Base-by-base conservation (phyloP, 768 basidiomycete genomes). In the Auriscalpium vulgare region DNA sequence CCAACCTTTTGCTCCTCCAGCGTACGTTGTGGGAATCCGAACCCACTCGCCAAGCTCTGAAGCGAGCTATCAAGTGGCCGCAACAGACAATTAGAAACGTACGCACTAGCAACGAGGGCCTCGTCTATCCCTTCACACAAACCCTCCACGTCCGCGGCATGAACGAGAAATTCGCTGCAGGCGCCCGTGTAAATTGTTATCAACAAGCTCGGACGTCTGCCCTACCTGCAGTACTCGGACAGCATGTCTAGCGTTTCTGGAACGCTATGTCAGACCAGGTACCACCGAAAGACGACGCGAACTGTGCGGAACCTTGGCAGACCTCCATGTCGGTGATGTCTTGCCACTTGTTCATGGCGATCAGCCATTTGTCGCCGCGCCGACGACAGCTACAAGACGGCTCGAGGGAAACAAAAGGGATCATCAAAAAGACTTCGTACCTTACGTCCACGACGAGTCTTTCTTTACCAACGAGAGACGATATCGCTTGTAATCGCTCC, bases 291-390 rank as follows among this genome's bases (percentile, higher is more conserved):
- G 2, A 29, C 29, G 29, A 29, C 4, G 37, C 38, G 17, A 43
- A 43, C 1, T 43, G 40, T 13, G 17, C 40, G 17, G 40, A n/a
- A 87, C 94, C 91, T 80, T 84, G 75, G 59, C 78, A 86, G 16
- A 99, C 88, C 65, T 91, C 86, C 86, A 92, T 92, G 64, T 97
- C 91, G 0, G 97, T 97, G 51, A 97, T 78, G 57, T 89, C 87
- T 66, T 95, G 95, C 97, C 97, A 99, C 67, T 92, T 95, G 73
- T 98, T 95, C 94, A 95, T 97, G 10, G 95, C 94, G 11, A 99
- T 88, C 37, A 92, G 76, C 97, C 97, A 99, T 59, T 74, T 83
- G 47, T 82, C 74, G 9, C 74, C 86, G 65, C 83, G 74, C 61
- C 81, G 78, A 17, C 95, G 84, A 71, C 95, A 99, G 67, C 95